A percentile compares a stretch with the other conserved stretches of the same genome.
These are phyloP conservation scores for Penicillium sclerotigenum DNA, from an alignment of 2,329 filamentous ascomycete genomes.

Conservation along the genomic window DNA sequence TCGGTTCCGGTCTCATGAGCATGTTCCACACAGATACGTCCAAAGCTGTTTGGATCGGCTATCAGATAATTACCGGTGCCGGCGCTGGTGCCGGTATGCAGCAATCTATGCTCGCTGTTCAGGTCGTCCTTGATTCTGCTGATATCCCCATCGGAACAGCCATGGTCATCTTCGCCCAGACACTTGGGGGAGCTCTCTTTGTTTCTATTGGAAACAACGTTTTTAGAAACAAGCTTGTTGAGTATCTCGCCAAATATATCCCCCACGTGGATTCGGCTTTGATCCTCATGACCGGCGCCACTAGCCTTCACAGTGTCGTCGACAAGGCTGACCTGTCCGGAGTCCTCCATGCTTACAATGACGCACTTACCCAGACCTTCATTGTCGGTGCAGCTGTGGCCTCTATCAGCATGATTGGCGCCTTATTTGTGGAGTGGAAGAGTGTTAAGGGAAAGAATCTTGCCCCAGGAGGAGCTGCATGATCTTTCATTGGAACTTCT, in stretches of 20 bases:
- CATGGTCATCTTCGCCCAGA: slow-evolving; percentile 25
- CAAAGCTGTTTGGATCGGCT: slow-evolving; percentile 35
- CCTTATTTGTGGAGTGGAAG: slow-evolving; percentile 4
- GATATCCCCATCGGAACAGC: slow-evolving; percentile 26
- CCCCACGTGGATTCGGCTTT: background rate
- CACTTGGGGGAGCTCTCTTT: slow-evolving; percentile 27
- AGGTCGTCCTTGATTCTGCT: slow-evolving; percentile 21
- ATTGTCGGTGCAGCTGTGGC: background rate
- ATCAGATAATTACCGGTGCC: slow-evolving; percentile 35
- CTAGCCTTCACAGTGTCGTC: background rate
- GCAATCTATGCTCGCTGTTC: slow-evolving; percentile 22
- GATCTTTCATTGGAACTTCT: background rate
- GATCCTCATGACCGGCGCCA: background rate
- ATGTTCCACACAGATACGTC: slow-evolving; percentile 17
- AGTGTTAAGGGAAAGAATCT: slow-evolving; percentile 6
- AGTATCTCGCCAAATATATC: background rate
- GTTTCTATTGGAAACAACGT: slow-evolving; percentile 28
- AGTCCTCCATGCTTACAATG: background rate
- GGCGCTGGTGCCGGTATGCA: slow-evolving; percentile 27
- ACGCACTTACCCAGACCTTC: background rate
- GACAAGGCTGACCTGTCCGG: background rate
- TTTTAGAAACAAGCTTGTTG: slow-evolving; percentile 26
- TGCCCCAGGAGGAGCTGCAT: background rate
- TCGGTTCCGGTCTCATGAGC: slow-evolving; percentile 32
- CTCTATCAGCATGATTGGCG: background rate